phyloP scores from a whole-genome alignment of 768 basidiomycete species.

The Podaxis sp. region DNA sequence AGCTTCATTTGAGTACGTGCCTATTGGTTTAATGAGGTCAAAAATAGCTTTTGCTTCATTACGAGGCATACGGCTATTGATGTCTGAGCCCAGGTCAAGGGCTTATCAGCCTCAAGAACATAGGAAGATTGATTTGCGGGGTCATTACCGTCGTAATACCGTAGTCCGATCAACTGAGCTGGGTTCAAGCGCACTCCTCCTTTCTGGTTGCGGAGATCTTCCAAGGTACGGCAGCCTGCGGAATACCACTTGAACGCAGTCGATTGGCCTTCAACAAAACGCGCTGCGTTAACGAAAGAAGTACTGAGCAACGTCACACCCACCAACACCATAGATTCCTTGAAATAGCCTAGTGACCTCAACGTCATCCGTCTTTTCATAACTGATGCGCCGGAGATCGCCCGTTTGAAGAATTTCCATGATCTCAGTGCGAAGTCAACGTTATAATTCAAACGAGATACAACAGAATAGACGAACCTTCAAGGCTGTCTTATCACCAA shows the following conservation, averaged over 20 bases:
- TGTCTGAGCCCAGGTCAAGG: slow-evolving; percentile 46
- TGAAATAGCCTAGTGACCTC: slow-evolving; percentile 57
- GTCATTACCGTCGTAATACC: slow-evolving; percentile 64
- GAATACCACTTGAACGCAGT: slow-evolving; percentile 75
- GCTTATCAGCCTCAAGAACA: neutral
- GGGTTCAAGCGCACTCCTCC: slow-evolving; percentile 58
- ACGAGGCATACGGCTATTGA: slow-evolving; percentile 84
- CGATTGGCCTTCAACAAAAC: slow-evolving; percentile 45
- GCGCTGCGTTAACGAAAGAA: neutral
- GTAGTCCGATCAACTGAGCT: slow-evolving; percentile 66
- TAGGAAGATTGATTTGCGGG: slow-evolving; percentile 1
- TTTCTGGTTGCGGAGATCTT: slow-evolving; percentile 64
- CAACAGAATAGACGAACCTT: slow-evolving; percentile 45
- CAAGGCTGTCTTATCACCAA: slow-evolving; percentile 73
- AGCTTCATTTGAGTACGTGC: slow-evolving; percentile 34
- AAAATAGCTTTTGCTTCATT: slow-evolving; percentile 76
- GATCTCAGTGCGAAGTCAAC: slow-evolving; percentile 45
- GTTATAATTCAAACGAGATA: neutral
- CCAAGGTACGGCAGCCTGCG: slow-evolving; percentile 74
- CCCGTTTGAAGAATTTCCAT: slow-evolving; percentile 82
- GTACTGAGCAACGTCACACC: slow-evolving; percentile 24
- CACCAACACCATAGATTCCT: slow-evolving; percentile 87
- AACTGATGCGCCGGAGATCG: slow-evolving; percentile 61
- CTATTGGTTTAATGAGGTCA: slow-evolving; percentile 67
- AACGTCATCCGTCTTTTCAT: slow-evolving; percentile 68